These are phyloP conservation scores for Athelia psychrophila DNA, from an alignment of 1,284 basidiomycete genomes.

Conservation along the genomic window DNA sequence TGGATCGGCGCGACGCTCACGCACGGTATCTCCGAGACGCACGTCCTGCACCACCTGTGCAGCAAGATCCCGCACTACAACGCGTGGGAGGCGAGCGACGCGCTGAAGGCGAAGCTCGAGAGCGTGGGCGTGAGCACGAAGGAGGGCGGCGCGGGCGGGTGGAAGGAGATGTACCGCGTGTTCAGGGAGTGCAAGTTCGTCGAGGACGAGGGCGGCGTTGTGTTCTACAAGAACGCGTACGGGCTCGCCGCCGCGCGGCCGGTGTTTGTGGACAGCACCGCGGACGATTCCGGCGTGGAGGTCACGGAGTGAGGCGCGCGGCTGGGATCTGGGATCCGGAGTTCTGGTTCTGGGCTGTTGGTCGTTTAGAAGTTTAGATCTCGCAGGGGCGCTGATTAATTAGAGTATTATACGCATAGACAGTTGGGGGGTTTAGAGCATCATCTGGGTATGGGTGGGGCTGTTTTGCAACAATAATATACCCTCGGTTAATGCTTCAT, in stretches of 20 bases:
- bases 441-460: no score
- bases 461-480: no score
- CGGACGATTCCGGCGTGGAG: not conserved
- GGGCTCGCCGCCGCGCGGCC: not conserved
- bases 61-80: slow-evolving; percentile 53
- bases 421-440: no score
- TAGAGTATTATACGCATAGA: no score
- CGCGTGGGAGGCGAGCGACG: slow-evolving; percentile 58
- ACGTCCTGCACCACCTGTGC: slow-evolving; percentile 50
- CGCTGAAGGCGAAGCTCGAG: slow-evolving; percentile 52
- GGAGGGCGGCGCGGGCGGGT: slow-evolving; percentile 19
- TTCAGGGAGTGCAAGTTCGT: slow-evolving; percentile 30
- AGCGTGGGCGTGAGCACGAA: slow-evolving; percentile 16
- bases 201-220: slow-evolving; percentile 58
- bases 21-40: slow-evolving; percentile 48
- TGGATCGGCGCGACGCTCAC: slow-evolving; percentile 36
- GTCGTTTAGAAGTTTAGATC: no score
- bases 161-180: slow-evolving; percentile 18
- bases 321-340: no score
- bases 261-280: not conserved
- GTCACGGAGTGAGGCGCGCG: no score
- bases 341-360: no score
- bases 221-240: slow-evolving; percentile 58
- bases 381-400: no score
- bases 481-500: no score